phyloP scores from a whole-genome alignment of 768 basidiomycete genomes.

The Coprinopsis cinerea region DNA sequence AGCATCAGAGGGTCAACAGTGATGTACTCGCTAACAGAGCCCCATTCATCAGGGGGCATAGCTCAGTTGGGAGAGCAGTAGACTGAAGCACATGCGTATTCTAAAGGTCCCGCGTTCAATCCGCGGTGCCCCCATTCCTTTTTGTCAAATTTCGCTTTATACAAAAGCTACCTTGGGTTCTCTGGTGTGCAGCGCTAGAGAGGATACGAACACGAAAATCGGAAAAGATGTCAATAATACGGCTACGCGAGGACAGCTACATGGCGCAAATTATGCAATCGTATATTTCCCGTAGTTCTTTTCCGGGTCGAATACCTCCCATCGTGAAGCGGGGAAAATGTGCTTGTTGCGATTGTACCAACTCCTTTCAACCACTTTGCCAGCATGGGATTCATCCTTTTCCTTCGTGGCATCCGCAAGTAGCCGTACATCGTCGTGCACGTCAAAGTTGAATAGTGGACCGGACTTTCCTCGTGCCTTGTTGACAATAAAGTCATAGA shows the following conservation, averaged over 20 bases:
- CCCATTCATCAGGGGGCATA: slow-evolving; percentile 40
- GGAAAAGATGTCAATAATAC: too few species aligned
- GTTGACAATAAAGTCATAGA: slow-evolving; percentile 98
- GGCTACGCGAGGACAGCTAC: too few species aligned
- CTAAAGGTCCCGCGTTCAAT: slow-evolving; percentile 78
- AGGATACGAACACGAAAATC: too few species aligned
- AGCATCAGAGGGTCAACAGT: not conserved
- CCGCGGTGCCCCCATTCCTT: slow-evolving; percentile 64
- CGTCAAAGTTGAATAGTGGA: slow-evolving; percentile 97
- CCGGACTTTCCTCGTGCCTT: slow-evolving; percentile 98
- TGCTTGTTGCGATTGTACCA: slow-evolving; percentile 97
- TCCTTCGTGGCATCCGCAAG: slow-evolving; percentile 92
- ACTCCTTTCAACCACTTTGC: slow-evolving; percentile 94
- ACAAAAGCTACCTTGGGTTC: too few species aligned
- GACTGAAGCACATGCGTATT: slow-evolving; percentile 55
- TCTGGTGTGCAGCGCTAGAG: too few species aligned
- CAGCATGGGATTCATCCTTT: slow-evolving; percentile 98
- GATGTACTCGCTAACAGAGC: not conserved
- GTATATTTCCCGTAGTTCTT: slow-evolving; percentile 93
- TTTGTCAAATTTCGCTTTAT: too few species aligned
- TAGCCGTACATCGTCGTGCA: slow-evolving; percentile 95
- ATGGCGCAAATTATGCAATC: slow-evolving; percentile 37
- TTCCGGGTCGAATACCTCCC: slow-evolving; percentile 97
- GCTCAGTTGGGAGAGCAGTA: slow-evolving; percentile 75
- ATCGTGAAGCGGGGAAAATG: slow-evolving; percentile 93